phyloP scores from a whole-genome alignment of 306 rosid genomes.

The Medicago lupulina region DNA sequence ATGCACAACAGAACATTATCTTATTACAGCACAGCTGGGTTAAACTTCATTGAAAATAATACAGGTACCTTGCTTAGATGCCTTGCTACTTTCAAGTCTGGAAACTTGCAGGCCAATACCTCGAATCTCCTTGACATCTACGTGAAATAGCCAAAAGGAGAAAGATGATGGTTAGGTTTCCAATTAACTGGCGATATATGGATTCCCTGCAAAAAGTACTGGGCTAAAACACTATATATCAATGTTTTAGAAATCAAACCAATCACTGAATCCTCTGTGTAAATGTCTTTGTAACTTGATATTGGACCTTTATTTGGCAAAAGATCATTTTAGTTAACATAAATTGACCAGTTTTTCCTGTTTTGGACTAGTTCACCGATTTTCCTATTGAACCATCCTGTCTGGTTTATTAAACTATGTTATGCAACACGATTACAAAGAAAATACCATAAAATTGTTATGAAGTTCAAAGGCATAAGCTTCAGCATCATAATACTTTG shows the following conservation, averaged over 20 bases:
- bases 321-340: background rate
- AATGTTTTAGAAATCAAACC: background rate
- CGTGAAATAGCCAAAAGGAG: constrained; percentile 40
- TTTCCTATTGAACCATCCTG: constrained; percentile 4
- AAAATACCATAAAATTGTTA: background rate
- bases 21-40: constrained; percentile 6
- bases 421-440: background rate
- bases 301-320: background rate
- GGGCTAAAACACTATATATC: constrained; percentile 33
- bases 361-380: background rate
- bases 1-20: background rate
- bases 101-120: constrained; percentile 96
- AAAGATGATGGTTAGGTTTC: constrained; percentile 39
- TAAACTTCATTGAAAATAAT: constrained; percentile 21
- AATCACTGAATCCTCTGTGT: background rate
- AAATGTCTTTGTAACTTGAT: background rate
- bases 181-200: constrained; percentile 33
- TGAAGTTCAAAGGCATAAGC: background rate
- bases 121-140: constrained; percentile 93
- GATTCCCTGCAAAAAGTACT: background rate
- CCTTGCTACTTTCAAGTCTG: constrained; percentile 73
- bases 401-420: background rate
- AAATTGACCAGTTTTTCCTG: background rate
- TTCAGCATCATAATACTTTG: constrained; percentile 6
- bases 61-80: constrained; percentile 73